Evolutionary conservation across 805 yeast species (phyloP).

Genomic region (Clavispora vitiphila): DNA sequence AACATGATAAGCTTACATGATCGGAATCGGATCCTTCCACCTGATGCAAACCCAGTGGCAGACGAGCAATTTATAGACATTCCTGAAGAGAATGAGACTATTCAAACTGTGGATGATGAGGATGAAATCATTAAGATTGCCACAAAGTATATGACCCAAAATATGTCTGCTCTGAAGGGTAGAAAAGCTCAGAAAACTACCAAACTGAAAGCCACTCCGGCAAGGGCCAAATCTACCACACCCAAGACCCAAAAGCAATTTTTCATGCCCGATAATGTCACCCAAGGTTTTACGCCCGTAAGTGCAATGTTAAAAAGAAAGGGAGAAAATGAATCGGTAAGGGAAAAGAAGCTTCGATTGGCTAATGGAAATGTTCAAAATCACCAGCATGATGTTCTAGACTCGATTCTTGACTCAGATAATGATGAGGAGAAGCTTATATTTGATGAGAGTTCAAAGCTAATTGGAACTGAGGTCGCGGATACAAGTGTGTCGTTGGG

Average conservation of each 20-base stretch:
- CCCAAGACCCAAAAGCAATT: conserved; percentile 38
- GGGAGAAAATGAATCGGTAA: conserved; percentile 2
- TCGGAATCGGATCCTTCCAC: conserved; percentile 69
- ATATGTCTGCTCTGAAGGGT: conserved; percentile 12
- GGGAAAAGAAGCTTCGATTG: conserved; percentile 2
- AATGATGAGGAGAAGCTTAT: conserved; percentile 4
- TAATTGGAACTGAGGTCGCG: no score
- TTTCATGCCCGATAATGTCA: conserved; percentile 71
- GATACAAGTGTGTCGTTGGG: no score
- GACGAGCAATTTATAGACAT: conserved; percentile 54
- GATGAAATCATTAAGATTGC: conserved; percentile 68
- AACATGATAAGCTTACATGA: conserved; percentile 38
- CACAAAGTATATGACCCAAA: conserved; percentile 54
- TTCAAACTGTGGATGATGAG: conserved; percentile 51
- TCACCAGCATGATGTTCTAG: conserved; percentile 8
- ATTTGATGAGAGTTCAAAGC: no score
- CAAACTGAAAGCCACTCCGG: conserved; percentile 17
- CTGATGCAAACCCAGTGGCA: conserved; percentile 48
- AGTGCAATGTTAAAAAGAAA: conserved; percentile 35
- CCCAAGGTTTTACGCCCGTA: conserved; percentile 57
- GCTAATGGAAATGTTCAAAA: background rate
- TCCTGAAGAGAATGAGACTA: conserved; percentile 63
- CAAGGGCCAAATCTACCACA: conserved; percentile 13
- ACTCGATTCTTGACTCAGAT: conserved; percentile 12
- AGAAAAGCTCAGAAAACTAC: conserved; percentile 6